A percentile compares a stretch with the other conserved stretches of the same genome.
phyloP scores from a whole-genome alignment of 2,329 filamentous ascomycete genomes.

The Bimuria novae-zelandiae region DNA sequence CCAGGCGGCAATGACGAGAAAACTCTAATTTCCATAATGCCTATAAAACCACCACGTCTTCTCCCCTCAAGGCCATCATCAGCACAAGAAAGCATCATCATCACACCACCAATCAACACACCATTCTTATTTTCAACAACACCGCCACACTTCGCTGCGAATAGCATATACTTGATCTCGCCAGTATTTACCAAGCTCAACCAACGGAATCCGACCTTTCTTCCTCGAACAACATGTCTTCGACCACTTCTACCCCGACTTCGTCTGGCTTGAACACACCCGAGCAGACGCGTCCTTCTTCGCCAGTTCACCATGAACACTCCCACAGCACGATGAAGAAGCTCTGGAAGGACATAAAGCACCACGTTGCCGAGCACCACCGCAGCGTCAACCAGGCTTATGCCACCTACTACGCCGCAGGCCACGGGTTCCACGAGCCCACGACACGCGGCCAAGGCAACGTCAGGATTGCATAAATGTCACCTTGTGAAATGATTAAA shows the following conservation, averaged over 20 bases:
- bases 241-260: constrained; percentile 2
- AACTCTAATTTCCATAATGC: not conserved
- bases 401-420: constrained; percentile 27
- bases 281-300: constrained; percentile 5
- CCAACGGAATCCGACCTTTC: not conserved
- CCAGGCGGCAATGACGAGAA: not conserved
- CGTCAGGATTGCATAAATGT: not conserved
- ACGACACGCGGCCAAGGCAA: not conserved
- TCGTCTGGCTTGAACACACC: constrained; percentile 4
- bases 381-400: constrained; percentile 36
- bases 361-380: constrained; percentile 34
- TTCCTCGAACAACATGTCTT: not conserved
- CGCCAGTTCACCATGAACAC: constrained; percentile 22
- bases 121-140: not conserved
- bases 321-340: constrained; percentile 32
- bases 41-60: constrained; percentile 9
- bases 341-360: constrained; percentile 36
- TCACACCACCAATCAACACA: not conserved
- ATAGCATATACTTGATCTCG: not conserved
- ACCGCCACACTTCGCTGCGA: not conserved
- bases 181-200: not conserved
- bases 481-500: not conserved
- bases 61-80: constrained; percentile 1
- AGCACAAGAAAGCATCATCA: constrained; percentile 7
- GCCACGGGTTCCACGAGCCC: constrained; percentile 6